phyloP scores from a whole-genome alignment of 2,329 filamentous ascomycete species.

The Thielaviopsis punctulata region DNA sequence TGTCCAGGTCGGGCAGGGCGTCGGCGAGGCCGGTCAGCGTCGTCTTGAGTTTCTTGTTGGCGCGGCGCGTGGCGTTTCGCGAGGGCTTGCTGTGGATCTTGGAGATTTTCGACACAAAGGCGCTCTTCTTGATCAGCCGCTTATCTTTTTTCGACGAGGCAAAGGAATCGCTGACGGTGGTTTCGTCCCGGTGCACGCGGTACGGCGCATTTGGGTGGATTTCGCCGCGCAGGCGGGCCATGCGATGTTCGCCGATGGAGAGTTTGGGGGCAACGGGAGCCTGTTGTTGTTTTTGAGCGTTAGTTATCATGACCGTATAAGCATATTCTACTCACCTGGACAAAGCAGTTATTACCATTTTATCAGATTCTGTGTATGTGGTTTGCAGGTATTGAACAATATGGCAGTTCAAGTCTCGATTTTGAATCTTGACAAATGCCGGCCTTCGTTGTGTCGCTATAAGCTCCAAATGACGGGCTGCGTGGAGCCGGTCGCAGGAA shows the following conservation, averaged over 20 bases:
- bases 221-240: conserved; percentile 30
- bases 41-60: conserved; percentile 61
- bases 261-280: conserved; percentile 29
- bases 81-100: conserved; percentile 38
- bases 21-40: conserved; percentile 62
- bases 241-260: conserved; percentile 38
- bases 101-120: conserved; percentile 60
- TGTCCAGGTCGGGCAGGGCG: conserved; percentile 50
- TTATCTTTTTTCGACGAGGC: conserved; percentile 67
- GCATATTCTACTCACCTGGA: not conserved
- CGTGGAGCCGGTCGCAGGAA: not conserved
- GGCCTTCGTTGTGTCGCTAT: not conserved
- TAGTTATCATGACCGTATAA: not conserved
- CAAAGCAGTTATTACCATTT: conserved; percentile 2
- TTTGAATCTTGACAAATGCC: not conserved
- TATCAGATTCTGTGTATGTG: not conserved
- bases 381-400: not conserved
- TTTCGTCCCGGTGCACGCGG: conserved; percentile 34
- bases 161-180: conserved; percentile 39
- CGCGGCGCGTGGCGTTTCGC: conserved; percentile 39
- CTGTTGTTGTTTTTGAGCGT: conserved; percentile 5
- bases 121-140: conserved; percentile 61
- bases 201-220: conserved; percentile 33
- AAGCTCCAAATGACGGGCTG: not conserved
- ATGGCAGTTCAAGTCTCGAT: not conserved